Conservation (phyloP, 495 filamentous ascomycete species). For the Penicillium diatomitis region DNA sequence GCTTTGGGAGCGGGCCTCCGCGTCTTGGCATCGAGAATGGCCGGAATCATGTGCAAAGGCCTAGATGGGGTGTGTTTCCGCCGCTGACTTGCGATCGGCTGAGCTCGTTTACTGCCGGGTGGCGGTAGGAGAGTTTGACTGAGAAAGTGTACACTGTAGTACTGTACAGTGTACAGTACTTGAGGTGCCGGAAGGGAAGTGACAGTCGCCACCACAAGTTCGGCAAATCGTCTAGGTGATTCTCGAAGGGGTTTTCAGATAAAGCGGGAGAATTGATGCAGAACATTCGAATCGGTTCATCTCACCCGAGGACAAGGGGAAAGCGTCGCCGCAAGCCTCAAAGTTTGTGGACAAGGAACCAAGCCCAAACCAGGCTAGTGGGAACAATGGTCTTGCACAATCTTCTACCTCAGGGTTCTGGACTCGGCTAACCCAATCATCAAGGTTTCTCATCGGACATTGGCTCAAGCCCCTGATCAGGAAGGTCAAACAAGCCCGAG, state of each 20-base stretch:
- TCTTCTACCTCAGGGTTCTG: no score
- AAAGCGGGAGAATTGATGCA: no score
- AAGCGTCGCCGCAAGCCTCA: no score
- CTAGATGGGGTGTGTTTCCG: neutral
- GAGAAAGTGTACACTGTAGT: neutral
- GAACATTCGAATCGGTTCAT: no score
- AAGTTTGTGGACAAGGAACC: neutral
- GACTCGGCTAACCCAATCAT: no score
- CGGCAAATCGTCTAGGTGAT: neutral
- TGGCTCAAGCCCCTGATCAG: neutral
- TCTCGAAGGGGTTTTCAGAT: no score
- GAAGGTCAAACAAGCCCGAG: neutral
- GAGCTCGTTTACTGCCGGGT: neutral
- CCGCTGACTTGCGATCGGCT: neutral
- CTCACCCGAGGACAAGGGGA: no score
- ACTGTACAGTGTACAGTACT: neutral
- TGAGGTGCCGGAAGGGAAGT: no score
- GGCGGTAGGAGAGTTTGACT: neutral
- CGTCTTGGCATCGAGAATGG: neutral
- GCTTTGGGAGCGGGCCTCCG: neutral
- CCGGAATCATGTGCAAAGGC: no score
- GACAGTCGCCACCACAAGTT: neutral
- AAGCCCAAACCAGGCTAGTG: neutral
- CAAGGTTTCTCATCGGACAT: neutral
- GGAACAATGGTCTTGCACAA: neutral